Evolutionary conservation across 768 basidiomycete genomes (phyloP).

Genomic region (Tylopilus rubrobrunneus): DNA sequence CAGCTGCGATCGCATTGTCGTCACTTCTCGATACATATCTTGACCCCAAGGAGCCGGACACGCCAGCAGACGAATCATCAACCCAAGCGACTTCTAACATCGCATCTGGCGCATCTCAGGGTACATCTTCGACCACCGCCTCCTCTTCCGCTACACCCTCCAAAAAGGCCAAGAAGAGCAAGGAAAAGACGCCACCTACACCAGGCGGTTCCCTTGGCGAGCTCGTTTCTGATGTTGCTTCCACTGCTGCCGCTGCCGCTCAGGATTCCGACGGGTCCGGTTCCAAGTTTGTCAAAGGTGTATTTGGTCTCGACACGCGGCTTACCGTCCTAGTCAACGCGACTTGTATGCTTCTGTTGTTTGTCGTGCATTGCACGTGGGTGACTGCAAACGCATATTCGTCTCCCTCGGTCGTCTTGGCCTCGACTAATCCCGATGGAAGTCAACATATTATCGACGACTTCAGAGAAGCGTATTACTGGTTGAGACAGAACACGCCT

Average conservation of each 20-base stretch:
- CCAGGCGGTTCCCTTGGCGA: constrained; percentile 37
- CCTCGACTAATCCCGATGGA: constrained; percentile 76
- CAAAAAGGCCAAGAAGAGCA: constrained; percentile 54
- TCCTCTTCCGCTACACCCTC: constrained; percentile 29
- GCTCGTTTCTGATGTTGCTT: constrained; percentile 37
- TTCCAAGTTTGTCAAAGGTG: constrained; percentile 43
- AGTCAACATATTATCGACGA: constrained; percentile 95
- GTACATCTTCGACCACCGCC: constrained; percentile 24
- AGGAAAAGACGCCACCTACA: constrained; percentile 47
- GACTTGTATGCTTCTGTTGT: constrained; percentile 76
- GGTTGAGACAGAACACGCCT: constrained; percentile 93
- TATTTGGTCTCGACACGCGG: constrained; percentile 85
- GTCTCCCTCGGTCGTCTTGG: constrained; percentile 93
- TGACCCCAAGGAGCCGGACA: constrained; percentile 72
- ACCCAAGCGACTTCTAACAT: constrained; percentile 10
- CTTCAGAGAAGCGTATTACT: constrained; percentile 99
- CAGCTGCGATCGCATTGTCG: constrained; percentile 88
- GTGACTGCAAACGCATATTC: constrained; percentile 94
- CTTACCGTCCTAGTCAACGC: constrained; percentile 71
- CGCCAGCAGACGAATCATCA: constrained; percentile 8
- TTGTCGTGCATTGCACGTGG: constrained; percentile 96
- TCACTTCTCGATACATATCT: constrained; percentile 86
- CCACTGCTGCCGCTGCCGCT: constrained; percentile 30
- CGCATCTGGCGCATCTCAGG: constrained; percentile 19
- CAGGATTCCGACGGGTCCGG: constrained; percentile 3